Evolutionary conservation across 2,329 filamentous ascomycete genomes (phyloP).

Genomic region (Fusarium pseudograminearum): DNA sequence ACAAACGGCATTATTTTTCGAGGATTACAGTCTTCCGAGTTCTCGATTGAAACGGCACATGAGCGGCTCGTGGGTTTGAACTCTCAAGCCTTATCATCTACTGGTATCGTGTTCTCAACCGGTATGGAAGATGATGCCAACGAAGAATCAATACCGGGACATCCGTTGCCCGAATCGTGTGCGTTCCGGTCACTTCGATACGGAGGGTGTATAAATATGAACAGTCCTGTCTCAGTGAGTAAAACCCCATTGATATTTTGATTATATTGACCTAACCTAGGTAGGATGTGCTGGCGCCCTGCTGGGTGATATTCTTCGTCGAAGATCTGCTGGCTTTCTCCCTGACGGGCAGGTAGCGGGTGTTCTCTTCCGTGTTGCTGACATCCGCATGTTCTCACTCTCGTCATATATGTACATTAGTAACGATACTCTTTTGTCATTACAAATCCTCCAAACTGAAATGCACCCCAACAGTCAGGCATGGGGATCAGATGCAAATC

Average conservation of each 20-base stretch:
- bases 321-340: conserved; percentile 67
- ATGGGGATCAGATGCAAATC: conserved; percentile 63
- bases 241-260: neutral
- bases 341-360: conserved; percentile 68
- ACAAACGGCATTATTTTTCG: conserved; percentile 63
- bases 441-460: conserved; percentile 88
- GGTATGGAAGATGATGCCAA: conserved; percentile 12
- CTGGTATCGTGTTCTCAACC: conserved; percentile 40
- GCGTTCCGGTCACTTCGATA: conserved; percentile 75
- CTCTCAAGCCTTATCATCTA: conserved; percentile 20
- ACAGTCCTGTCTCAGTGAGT: conserved; percentile 75
- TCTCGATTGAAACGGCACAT: conserved; percentile 74
- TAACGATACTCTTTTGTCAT: conserved; percentile 79
- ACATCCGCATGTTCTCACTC: conserved; percentile 81
- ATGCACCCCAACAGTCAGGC: conserved; percentile 85
- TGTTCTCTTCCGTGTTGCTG: conserved; percentile 66
- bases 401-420: conserved; percentile 79
- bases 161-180: conserved; percentile 59
- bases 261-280: conserved; percentile 51
- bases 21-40: conserved; percentile 77
- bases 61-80: conserved; percentile 69
- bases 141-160: conserved; percentile 52
- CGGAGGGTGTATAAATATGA: conserved; percentile 77
- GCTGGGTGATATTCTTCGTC: conserved; percentile 79
- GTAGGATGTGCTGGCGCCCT: conserved; percentile 90